Base-by-base conservation (phyloP, 441 rosid genomes). In the Hura crepitans region DNA sequence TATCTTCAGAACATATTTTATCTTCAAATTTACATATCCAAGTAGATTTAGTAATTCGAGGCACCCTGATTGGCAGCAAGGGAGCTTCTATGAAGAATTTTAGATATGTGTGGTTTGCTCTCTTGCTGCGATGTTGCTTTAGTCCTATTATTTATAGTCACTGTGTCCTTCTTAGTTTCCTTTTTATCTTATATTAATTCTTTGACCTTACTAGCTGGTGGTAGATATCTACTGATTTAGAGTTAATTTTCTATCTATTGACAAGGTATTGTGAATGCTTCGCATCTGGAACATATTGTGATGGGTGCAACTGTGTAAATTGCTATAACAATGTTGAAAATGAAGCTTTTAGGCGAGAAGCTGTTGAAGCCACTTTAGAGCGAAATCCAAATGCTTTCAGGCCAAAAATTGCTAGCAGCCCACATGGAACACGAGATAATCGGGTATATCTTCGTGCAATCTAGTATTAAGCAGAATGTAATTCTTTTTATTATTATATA, bases 231-330 rank as follows among this genome's bases (percentile, higher is more conserved):
- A 42, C 56, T 60, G 59, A 69, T 56, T 33, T 25, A 51, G 30
- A 28, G 76, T 54, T 71, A 47, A 70, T 54, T 62, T 53, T 47
- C 18, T 51, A 45, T 81, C 43, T 70, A 50, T 67, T 82, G 47
- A 55, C 62, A 70, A 95, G 99, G 86, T 96, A 93, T 65, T 96
- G 99, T 72, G 98, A 93, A 75, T 96, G 99, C 86, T 96, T 96
- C 81, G 92, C 98, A 42, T 84, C 95, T 42, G 97, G 97, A 66
- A 82, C 83, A 55, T 91, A 91, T 75, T 96, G 98, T 79, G 90
- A 91, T 75, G 98, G 97, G 55, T 92, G 99, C 85, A 91, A 93
- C 65, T 96, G 99, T 76, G 70, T 80, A 71, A 91, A 91, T 80
- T 96, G 99, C 78, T 86, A 82, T 43, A 93, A 96, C 86, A 91